Evolutionary conservation across 192 early-diverging fungal species (phyloP), one percentile per base, ranked within the genome.

Genomic region (Phlyctochytrium planicorne): DNA sequence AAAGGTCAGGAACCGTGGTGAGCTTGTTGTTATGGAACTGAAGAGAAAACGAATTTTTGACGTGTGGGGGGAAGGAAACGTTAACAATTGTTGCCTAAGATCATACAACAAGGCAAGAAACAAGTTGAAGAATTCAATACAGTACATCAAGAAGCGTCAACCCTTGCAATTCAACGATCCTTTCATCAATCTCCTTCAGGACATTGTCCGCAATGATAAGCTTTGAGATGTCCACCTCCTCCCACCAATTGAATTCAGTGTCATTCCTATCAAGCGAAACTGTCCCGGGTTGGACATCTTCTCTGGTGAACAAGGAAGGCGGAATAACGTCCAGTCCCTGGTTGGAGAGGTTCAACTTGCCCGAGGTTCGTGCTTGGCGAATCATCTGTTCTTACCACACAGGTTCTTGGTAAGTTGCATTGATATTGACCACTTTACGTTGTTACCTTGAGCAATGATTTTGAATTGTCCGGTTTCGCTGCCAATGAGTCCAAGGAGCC

Each of bases 181-280:
- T 52, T 30, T 33, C 55, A 57, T 80, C 76, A n/a, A 83, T 37
- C 3, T 27, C 62, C 34, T 65, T 34, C 1, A 83, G 36, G 3
- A 50, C 53, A 56, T 83, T 83, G 62, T 83, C 78, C 36, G 76
- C 76, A 47, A 77, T 50, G 31, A 76, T 40, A 2, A 83, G 59
- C 20, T 68, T 40, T 32, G 67, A 60, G 10, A 83, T 59, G 47
- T 83, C 81, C 2, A 76, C 74, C 20, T 64, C 78, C 72, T 75
- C 74, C 78, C 74, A 80, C 72, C 72, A 74, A 33, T 72, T 60
- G 61, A 40, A 24, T 16, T 53, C 68, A 12, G 35, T 60, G 2
- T 33, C 52, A 24, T 14, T 3, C 16, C 56, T 67, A 59, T 69
- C 73, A n/a, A 66, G 68, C 2, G 67, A 61, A 12, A 63, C 34